Evolutionary conservation across 495 filamentous ascomycete genomes (phyloP).

Genomic region (Penicillium pancosmium): DNA sequence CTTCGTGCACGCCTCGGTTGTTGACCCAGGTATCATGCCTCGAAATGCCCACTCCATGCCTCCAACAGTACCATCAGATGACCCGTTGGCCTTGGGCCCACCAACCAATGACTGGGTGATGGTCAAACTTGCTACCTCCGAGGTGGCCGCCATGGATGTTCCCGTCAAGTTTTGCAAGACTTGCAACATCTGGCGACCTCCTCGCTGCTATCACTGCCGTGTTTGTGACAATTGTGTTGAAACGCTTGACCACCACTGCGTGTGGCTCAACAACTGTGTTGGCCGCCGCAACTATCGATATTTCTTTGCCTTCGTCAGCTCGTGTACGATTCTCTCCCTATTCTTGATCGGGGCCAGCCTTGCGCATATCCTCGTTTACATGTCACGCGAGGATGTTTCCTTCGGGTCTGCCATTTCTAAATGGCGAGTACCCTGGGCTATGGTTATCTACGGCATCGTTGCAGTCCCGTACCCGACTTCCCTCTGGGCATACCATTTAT

Average conservation of each 20-base stretch:
- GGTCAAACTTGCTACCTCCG: conserved; percentile 74
- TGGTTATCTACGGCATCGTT: conserved; percentile 81
- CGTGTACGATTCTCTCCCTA: conserved; percentile 71
- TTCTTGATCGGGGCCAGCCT: conserved; percentile 77
- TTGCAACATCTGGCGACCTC: conserved; percentile 94
- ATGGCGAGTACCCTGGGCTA: conserved; percentile 81
- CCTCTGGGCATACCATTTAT: conserved; percentile 84
- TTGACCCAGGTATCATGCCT: conserved; percentile 91
- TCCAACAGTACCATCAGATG: conserved; percentile 58
- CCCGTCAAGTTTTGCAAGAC: conserved; percentile 97
- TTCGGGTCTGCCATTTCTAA: conserved; percentile 68
- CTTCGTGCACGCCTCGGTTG: conserved; percentile 86
- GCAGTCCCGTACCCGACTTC: conserved; percentile 80
- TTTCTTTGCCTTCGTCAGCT: conserved; percentile 87
- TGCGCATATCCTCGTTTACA: conserved; percentile 78
- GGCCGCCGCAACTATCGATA: conserved; percentile 97
- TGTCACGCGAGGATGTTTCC: conserved; percentile 55
- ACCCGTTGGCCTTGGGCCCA: conserved; percentile 78
- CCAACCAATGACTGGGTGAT: conserved; percentile 89
- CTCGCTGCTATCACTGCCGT: conserved; percentile 93
- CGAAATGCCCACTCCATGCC: conserved; percentile 77
- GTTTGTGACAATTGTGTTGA: conserved; percentile 97
- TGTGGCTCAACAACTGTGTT: conserved; percentile 99
- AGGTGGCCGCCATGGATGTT: conserved; percentile 87
- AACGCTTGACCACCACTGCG: conserved; percentile 97